A percentile compares a stretch with the other conserved stretches of the same genome.
phyloP scores from a whole-genome alignment of 2,329 filamentous ascomycete species.

The Cytospora chrysosperma region DNA sequence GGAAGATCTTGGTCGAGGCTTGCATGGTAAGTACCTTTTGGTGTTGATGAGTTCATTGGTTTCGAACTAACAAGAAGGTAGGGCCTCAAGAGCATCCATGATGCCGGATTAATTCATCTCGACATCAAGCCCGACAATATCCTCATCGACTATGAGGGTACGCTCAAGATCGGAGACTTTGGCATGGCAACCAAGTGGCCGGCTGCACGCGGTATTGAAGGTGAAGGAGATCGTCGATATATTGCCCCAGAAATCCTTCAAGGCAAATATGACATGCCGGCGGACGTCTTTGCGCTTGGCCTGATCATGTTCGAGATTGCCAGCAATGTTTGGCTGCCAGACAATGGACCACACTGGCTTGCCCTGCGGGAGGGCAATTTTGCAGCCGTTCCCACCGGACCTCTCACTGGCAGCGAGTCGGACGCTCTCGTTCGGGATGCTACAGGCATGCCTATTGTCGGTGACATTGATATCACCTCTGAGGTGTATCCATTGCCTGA shows the following conservation, averaged over 20 bases:
- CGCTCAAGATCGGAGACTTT: constrained; percentile 84
- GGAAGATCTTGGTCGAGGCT: constrained; percentile 92
- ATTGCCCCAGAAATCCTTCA: constrained; percentile 90
- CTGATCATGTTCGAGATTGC: constrained; percentile 94
- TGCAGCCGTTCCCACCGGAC: constrained; percentile 72
- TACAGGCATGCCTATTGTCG: constrained; percentile 63
- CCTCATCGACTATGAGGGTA: constrained; percentile 76
- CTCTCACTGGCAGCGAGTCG: constrained; percentile 75
- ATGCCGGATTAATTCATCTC: constrained; percentile 80
- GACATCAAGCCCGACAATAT: constrained; percentile 86
- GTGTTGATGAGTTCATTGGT: background rate
- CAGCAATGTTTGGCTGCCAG: constrained; percentile 88
- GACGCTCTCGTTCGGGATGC: constrained; percentile 72
- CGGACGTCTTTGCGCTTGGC: constrained; percentile 91
- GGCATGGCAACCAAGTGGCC: constrained; percentile 80
- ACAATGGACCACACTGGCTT: constrained; percentile 90
- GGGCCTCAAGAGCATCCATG: constrained; percentile 88
- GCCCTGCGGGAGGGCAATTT: constrained; percentile 86
- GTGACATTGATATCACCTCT: constrained; percentile 27
- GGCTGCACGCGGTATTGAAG: constrained; percentile 72
- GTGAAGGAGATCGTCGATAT: constrained; percentile 94
- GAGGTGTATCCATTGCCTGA: constrained; percentile 16
- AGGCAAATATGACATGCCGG: constrained; percentile 83
- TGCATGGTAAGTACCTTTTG: constrained; percentile 61
- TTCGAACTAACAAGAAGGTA: constrained; percentile 40